Evolutionary conservation across 306 rosid genomes (phyloP).

Genomic region (Mimosa bimucronata): DNA sequence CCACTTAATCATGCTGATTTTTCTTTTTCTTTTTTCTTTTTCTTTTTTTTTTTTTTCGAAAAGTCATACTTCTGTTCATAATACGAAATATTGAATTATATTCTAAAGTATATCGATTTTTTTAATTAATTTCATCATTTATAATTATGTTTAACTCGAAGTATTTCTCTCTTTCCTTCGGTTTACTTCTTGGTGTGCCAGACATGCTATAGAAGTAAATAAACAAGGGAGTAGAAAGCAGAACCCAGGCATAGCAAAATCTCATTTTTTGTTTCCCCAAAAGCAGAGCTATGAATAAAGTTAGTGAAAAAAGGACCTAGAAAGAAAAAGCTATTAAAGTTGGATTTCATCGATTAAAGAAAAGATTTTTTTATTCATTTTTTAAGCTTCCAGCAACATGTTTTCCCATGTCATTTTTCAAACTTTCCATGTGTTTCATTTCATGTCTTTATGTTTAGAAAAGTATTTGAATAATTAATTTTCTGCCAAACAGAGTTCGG

Average conservation of each 20-base stretch:
- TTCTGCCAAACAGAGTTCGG: neutral
- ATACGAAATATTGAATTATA: no score
- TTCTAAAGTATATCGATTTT: neutral
- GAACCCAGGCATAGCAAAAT: neutral
- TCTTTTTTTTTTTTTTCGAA: no score
- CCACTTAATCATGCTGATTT: no score
- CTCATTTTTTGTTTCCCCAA: neutral
- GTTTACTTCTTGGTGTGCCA: neutral
- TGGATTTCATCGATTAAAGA: conserved; percentile 4
- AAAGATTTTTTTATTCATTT: neutral
- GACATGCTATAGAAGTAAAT: no score
- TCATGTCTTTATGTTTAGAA: neutral
- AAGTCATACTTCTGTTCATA: no score
- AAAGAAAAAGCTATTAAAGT: neutral
- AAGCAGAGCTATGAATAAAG: neutral
- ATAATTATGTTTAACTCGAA: no score
- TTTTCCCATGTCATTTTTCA: neutral
- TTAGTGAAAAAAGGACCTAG: neutral
- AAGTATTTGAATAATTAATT: neutral
- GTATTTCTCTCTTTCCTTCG: neutral
- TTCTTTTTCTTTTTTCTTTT: no score
- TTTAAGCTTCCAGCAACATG: neutral
- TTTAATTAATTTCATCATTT: no score
- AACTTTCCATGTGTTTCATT: neutral
- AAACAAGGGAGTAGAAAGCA: neutral